Percentiles rank a stretch among this genome's conserved stretches.
phyloP scores from a whole-genome alignment of 1,284 basidiomycete genomes.

The Neolentinus lepideus region DNA sequence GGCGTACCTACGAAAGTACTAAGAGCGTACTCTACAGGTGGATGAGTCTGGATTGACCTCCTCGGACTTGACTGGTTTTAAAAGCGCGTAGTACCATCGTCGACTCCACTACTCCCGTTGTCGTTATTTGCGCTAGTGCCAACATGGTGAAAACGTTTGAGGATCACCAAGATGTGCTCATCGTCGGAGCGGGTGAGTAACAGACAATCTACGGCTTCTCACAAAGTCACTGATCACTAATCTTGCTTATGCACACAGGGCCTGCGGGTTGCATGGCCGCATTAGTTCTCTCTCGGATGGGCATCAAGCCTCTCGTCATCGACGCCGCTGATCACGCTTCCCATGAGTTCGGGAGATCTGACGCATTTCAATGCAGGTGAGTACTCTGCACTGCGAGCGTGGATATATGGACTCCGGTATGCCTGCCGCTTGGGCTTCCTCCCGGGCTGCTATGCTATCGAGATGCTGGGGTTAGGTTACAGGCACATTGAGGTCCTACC shows the following conservation, averaged over 20 bases:
- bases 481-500: too few species aligned
- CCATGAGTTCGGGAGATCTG: constrained; percentile 6
- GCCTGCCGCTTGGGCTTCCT: too few species aligned
- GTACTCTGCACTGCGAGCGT: too few species aligned
- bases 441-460: too few species aligned
- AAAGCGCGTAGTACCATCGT: neutral
- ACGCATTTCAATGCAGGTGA: constrained; percentile 5
- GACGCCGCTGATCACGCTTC: constrained; percentile 5
- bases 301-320: constrained; percentile 6
- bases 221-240: neutral
- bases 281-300: constrained; percentile 5
- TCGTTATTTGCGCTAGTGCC: neutral
- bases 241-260: neutral
- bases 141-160: neutral
- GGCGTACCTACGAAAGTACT: neutral
- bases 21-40: neutral
- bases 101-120: neutral
- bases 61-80: neutral
- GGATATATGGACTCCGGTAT: too few species aligned
- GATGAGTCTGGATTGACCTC: neutral
- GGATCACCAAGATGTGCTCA: constrained; percentile 7
- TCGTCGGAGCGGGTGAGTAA: constrained; percentile 8
- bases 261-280: constrained; percentile 9
- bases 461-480: too few species aligned
- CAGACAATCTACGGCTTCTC: neutral